Evolutionary conservation across 1,284 basidiomycete genomes (phyloP), one percentile per base, ranked within the genome.

Genomic region (Xerocomus amazonicus): DNA sequence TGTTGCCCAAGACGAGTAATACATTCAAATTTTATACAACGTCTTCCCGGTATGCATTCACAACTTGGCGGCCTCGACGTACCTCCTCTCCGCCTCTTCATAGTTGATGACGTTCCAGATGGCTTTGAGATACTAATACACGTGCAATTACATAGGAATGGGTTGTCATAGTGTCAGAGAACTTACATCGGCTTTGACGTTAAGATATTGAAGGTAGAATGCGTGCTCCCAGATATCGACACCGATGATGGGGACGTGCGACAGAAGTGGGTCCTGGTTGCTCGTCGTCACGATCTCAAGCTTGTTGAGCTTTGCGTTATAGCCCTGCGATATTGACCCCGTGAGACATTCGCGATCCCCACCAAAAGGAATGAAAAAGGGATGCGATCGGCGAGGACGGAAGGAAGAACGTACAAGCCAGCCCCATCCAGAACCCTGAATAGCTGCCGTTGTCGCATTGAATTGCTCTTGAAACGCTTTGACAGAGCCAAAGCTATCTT

Each of bases 351-450:
- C 12, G 29, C 29, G 29, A 31, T 31, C 29, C 8, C 35, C 16
- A 16, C 16, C n/a, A 13, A n/a, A 12, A 13, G 14, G 8, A 13
- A 6, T 9, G 26, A 19, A 27, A n/a, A n/a, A 8, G 27, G 14
- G 6, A 8, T 23, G 4, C 19, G 19, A 23, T 4, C 19, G 19
- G 19, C 19, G 19, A 23, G 19, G 19, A 23, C 19, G 19, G 19
- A 23, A 23, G 19, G 27, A 6, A 19, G 17, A 10, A 45, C 83
- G 60, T 60, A 88, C 88, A 64, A 95, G 79, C 92, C 93, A 96
- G 54, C 87, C 90, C 93, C 92, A 96, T 52, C 92, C 92, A 47
- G 89, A 92, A 41, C 92, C 93, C 70, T 94, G 93, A 59, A 96
- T 91, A 43, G 73, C 87, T 46, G 83, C 80, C 38, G 92, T 89